Evolutionary conservation across 2,329 filamentous ascomycete species (phyloP).

Genomic region (Arthrobotrys musiformis): DNA sequence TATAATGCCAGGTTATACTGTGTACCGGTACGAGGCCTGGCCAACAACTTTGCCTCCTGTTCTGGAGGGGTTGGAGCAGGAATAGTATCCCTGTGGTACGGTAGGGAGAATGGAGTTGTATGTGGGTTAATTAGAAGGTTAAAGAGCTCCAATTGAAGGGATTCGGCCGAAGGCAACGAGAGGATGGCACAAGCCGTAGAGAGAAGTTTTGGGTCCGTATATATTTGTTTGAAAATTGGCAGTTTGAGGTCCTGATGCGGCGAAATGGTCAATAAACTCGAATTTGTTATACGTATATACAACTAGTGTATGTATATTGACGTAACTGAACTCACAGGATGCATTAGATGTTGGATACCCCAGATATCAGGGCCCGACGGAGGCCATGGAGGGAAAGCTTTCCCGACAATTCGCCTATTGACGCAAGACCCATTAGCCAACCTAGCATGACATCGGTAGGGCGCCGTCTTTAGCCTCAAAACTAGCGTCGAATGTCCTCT

Average conservation of each 20-base stretch:
- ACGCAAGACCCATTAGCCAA: background rate
- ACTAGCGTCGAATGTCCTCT: too few species aligned
- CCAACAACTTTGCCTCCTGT: conserved; percentile 43
- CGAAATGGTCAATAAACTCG: background rate
- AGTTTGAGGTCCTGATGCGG: conserved; percentile 35
- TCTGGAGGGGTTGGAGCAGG: conserved; percentile 37
- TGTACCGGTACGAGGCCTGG: conserved; percentile 47
- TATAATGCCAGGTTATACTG: conserved; percentile 56
- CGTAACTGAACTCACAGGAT: conserved; percentile 34
- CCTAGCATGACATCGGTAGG: background rate
- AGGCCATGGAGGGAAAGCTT: conserved; percentile 57
- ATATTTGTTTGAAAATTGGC: conserved; percentile 50
- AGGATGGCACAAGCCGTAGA: conserved; percentile 46
- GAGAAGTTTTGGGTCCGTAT: conserved; percentile 29
- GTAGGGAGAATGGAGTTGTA: conserved; percentile 52
- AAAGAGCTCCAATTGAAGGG: conserved; percentile 54
- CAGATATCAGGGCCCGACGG: conserved; percentile 53
- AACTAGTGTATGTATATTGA: background rate
- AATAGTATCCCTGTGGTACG: conserved; percentile 55
- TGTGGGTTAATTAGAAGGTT: conserved; percentile 56
- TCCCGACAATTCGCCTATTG: conserved; percentile 55
- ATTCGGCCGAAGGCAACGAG: conserved; percentile 21
- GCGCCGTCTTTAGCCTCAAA: too few species aligned
- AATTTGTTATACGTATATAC: background rate
- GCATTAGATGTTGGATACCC: conserved; percentile 57